These are phyloP conservation scores for Pugionium dolabratum DNA, from an alignment of 345 rosid genomes.

Conservation along the genomic window DNA sequence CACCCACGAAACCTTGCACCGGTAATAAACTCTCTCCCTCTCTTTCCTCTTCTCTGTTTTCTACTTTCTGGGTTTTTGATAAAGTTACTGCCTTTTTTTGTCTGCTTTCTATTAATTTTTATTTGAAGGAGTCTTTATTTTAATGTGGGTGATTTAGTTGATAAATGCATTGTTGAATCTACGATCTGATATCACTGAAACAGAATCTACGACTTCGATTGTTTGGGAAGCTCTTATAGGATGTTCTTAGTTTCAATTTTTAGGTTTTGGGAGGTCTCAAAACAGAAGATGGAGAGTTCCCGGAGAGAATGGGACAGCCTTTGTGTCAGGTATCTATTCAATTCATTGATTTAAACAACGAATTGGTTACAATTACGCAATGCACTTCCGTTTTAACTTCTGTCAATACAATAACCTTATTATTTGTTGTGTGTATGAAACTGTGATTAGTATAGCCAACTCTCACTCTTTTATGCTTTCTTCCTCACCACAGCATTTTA, in stretches of 20 bases:
- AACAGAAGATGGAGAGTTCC: slow-evolving; percentile 61
- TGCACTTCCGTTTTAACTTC: slow-evolving; percentile 1
- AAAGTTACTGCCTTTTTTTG: slow-evolving; percentile 37
- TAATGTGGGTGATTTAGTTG: not conserved
- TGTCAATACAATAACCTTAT: not conserved
- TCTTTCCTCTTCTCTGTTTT: slow-evolving; percentile 22
- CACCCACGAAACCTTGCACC: slow-evolving; percentile 78
- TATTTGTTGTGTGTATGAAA: not conserved
- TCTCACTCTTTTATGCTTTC: slow-evolving; percentile 9
- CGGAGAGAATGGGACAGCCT: slow-evolving; percentile 78
- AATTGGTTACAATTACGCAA: not conserved
- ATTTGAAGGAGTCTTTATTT: not conserved
- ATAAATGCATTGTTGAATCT: slow-evolving; percentile 24
- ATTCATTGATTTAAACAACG: not conserved
- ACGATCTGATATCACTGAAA: slow-evolving; percentile 21
- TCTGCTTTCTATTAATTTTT: slow-evolving; percentile 19
- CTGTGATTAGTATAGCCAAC: slow-evolving; percentile 13
- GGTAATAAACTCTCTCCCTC: slow-evolving; percentile 48
- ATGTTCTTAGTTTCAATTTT: slow-evolving; percentile 32
- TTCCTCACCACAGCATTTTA: slow-evolving; percentile 59
- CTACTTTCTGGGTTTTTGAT: slow-evolving; percentile 35
- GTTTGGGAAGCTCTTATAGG: slow-evolving; percentile 18
- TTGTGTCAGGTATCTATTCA: slow-evolving; percentile 67
- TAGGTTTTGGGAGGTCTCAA: slow-evolving; percentile 67
- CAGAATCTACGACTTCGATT: slow-evolving; percentile 3